phyloP scores from a whole-genome alignment of 495 filamentous ascomycete genomes.

The Alectoria sarmentosa region DNA sequence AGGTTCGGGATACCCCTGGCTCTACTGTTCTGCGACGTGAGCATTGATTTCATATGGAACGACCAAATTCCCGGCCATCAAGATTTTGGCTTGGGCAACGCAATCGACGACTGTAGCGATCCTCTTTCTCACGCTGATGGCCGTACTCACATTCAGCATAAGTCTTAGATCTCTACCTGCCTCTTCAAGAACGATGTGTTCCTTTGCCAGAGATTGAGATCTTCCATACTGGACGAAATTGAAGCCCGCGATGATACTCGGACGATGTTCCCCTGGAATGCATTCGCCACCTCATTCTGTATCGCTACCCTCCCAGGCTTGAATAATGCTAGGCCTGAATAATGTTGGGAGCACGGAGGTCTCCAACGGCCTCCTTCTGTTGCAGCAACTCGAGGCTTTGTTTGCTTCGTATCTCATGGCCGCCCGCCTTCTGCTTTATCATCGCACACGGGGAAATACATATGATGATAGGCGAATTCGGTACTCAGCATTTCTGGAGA shows the following conservation, averaged over 20 bases:
- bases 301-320: not conserved
- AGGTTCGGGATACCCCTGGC: too few species aligned
- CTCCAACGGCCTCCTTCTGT: not conserved
- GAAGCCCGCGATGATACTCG: not conserved
- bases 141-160: not conserved
- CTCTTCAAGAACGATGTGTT: not conserved
- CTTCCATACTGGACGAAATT: not conserved
- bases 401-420: not conserved
- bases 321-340: not conserved
- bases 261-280: not conserved
- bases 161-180: not conserved
- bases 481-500: not conserved
- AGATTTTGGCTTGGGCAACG: not conserved
- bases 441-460: not conserved
- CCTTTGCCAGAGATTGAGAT: not conserved
- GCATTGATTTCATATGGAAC: not conserved
- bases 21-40: not conserved
- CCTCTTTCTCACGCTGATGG: not conserved
- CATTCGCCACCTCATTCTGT: not conserved
- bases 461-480: not conserved
- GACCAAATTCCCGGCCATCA: not conserved
- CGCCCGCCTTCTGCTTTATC: not conserved
- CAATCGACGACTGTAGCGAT: not conserved
- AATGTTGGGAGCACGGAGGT: not conserved
- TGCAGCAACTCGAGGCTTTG: not conserved